These are phyloP conservation scores for Leucosporidium creatinivorum DNA, from an alignment of 768 basidiomycete species.

Conservation along the genomic window DNA sequence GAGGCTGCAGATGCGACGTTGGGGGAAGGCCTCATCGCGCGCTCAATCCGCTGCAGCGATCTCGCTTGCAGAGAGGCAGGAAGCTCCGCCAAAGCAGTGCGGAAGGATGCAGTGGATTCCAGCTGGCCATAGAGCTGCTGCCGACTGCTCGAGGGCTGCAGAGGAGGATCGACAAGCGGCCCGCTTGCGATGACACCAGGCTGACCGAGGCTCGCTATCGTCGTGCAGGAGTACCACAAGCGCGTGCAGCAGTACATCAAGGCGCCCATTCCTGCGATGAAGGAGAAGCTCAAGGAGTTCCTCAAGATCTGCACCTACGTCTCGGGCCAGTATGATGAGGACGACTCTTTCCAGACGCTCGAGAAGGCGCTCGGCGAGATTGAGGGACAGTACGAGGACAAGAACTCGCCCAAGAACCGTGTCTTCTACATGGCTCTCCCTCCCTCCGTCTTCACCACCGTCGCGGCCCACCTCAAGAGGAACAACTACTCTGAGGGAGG, in stretches of 20 bases:
- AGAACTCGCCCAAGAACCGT: slow-evolving; percentile 59
- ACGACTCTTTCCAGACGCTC: slow-evolving; percentile 66
- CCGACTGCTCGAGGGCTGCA: background rate
- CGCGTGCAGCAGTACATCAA: slow-evolving; percentile 82
- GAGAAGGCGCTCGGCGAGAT: slow-evolving; percentile 68
- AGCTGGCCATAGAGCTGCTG: background rate
- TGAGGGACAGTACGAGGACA: slow-evolving; percentile 68
- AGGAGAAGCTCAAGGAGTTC: slow-evolving; percentile 69
- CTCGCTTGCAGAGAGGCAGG: too few species aligned
- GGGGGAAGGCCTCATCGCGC: too few species aligned
- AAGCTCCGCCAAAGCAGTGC: too few species aligned
- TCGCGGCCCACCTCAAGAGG: slow-evolving; percentile 72
- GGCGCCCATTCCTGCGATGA: slow-evolving; percentile 53
- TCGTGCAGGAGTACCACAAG: slow-evolving; percentile 63
- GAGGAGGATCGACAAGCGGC: background rate
- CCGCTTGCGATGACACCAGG: background rate
- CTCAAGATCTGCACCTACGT: slow-evolving; percentile 72
- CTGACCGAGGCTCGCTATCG: slow-evolving; percentile 10
- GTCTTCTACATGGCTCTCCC: slow-evolving; percentile 96
- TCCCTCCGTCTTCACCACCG: slow-evolving; percentile 89
- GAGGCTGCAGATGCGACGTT: too few species aligned
- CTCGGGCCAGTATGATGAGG: slow-evolving; percentile 81
- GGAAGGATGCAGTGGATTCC: too few species aligned
- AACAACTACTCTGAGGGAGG: slow-evolving; percentile 68
- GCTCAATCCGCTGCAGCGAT: too few species aligned